These are phyloP conservation scores for Ustilago hordei DNA, from an alignment of 1,284 basidiomycete genomes.

Conservation along the genomic window DNA sequence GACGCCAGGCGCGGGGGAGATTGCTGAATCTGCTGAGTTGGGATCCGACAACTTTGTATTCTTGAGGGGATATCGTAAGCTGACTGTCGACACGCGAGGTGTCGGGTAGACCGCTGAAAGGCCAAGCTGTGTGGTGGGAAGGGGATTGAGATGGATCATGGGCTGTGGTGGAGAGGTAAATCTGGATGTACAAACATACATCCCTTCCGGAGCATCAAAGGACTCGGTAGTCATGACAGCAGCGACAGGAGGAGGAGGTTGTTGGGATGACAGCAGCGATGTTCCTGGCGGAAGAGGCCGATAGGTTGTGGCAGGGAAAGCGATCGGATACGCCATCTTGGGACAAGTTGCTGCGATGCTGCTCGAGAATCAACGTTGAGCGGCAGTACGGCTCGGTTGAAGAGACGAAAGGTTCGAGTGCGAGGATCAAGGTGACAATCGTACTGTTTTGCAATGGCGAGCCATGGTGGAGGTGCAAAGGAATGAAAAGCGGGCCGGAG, in stretches of 20 bases:
- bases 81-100: constrained; percentile 47
- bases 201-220: constrained; percentile 58
- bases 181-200: constrained; percentile 52
- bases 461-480: not conserved
- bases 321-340: constrained; percentile 41
- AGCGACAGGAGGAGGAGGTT: constrained; percentile 20
- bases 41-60: constrained; percentile 28
- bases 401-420: not conserved
- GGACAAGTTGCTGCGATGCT: not conserved
- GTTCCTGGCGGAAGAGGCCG: constrained; percentile 39
- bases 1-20: constrained; percentile 21
- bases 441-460: no score
- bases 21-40: constrained; percentile 4
- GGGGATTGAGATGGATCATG: constrained; percentile 46
- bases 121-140: constrained; percentile 33
- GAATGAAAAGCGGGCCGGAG: not conserved
- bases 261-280: constrained; percentile 28
- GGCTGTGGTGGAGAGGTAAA: constrained; percentile 43
- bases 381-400: not conserved
- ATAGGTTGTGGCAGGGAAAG: constrained; percentile 20
- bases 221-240: constrained; percentile 49
- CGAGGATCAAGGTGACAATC: not conserved
- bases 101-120: constrained; percentile 42
- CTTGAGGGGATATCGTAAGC: constrained; percentile 34
- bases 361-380: not conserved